Conservation (phyloP, 495 filamentous ascomycete species). For the Trichoderma erinaceum region DNA sequence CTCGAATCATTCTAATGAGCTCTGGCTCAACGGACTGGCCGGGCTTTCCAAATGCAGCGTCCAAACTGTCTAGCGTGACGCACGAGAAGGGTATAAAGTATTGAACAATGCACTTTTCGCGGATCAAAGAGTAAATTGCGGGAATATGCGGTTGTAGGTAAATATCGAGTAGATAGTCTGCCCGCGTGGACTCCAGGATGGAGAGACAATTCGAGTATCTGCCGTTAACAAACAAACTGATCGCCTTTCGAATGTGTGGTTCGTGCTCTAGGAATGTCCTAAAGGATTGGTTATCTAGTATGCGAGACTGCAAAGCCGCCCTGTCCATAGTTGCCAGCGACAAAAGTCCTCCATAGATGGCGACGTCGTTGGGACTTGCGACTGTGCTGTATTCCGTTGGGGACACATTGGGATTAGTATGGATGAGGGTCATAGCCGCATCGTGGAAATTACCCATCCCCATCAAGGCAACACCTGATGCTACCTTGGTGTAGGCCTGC, state of each 20-base stretch:
- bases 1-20: constrained; percentile 68
- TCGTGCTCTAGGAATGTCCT: constrained; percentile 86
- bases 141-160: constrained; percentile 72
- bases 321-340: constrained; percentile 88
- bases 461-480: constrained; percentile 65
- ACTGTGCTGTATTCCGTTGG: constrained; percentile 62
- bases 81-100: constrained; percentile 78
- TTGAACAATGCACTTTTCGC: constrained; percentile 87
- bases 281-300: constrained; percentile 76
- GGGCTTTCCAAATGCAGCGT: constrained; percentile 53
- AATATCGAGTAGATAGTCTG: constrained; percentile 85
- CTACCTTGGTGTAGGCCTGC: constrained; percentile 60
- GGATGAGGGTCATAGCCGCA: constrained; percentile 68
- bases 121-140: constrained; percentile 63
- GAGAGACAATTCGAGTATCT: constrained; percentile 79
- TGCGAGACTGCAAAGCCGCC: constrained; percentile 60
- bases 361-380: constrained; percentile 78
- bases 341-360: constrained; percentile 84
- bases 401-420: constrained; percentile 44
- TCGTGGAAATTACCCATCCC: constrained; percentile 58
- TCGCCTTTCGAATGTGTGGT: constrained; percentile 87
- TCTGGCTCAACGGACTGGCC: constrained; percentile 65
- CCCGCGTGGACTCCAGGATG: constrained; percentile 71
- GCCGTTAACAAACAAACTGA: constrained; percentile 77
- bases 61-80: constrained; percentile 64